Evolutionary conservation across 495 filamentous ascomycete species (phyloP).

Genomic region (Zalerion maritima): DNA sequence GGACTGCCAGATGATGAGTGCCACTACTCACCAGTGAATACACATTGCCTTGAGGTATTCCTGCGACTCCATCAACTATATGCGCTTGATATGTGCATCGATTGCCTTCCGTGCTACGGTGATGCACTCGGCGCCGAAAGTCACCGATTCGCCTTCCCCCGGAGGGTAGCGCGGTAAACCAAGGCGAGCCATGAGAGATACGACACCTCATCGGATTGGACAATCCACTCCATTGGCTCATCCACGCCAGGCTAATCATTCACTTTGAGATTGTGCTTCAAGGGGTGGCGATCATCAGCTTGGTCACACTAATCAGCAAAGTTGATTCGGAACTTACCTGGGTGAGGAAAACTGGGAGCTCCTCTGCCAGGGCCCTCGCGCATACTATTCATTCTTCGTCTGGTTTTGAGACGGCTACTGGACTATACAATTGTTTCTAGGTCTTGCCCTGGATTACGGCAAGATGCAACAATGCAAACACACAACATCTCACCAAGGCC

Average conservation of each 20-base stretch:
- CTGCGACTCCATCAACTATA: conserved; percentile 32
- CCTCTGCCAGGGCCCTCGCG: conserved; percentile 14
- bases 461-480: conserved; percentile 37
- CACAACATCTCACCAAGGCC: too few species aligned
- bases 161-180: conserved; percentile 49
- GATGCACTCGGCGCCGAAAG: conserved; percentile 45
- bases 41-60: conserved; percentile 36
- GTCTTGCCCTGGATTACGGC: conserved; percentile 41
- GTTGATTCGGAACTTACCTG: too few species aligned
- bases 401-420: conserved; percentile 36
- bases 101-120: conserved; percentile 42
- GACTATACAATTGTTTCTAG: conserved; percentile 48
- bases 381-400: conserved; percentile 28
- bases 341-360: too few species aligned
- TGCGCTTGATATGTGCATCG: conserved; percentile 36
- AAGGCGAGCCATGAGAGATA: conserved; percentile 39
- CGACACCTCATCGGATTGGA: conserved; percentile 40
- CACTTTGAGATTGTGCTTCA: too few species aligned
- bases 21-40: conserved; percentile 41
- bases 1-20: too few species aligned
- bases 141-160: conserved; percentile 22
- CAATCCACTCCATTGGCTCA: conserved; percentile 29
- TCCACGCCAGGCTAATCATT: too few species aligned
- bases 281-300: too few species aligned
- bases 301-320: too few species aligned